Conservation (phyloP, 2,329 filamentous ascomycete genomes). For the Pyrenochaeta sp. region DNA sequence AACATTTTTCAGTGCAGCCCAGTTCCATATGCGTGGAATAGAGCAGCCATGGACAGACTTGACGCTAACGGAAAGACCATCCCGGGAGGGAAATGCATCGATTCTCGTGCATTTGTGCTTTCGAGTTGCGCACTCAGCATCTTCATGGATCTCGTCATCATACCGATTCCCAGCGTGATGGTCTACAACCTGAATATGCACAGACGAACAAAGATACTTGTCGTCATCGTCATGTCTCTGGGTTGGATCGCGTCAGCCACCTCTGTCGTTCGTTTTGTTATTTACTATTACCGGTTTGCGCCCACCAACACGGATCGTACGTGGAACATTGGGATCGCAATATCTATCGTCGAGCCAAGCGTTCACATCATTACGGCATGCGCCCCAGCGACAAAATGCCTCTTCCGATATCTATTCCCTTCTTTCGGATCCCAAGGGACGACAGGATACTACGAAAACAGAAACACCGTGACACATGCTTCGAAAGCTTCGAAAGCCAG, state of each 20-base stretch:
- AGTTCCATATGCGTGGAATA: constrained; percentile 36
- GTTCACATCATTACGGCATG: constrained; percentile 62
- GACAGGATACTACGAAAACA: constrained; percentile 21
- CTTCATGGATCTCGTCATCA: constrained; percentile 50
- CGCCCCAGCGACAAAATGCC: constrained; percentile 60
- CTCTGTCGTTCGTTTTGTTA: constrained; percentile 47
- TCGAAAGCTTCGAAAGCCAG: constrained; percentile 4
- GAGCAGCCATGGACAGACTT: constrained; percentile 39
- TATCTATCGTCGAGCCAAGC: constrained; percentile 49
- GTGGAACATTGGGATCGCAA: constrained; percentile 47
- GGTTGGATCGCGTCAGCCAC: constrained; percentile 46
- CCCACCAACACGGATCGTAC: constrained; percentile 42
- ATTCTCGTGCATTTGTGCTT: constrained; percentile 43
- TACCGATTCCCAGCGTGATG: constrained; percentile 52
- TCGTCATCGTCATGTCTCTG: constrained; percentile 43
- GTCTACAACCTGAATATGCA: constrained; percentile 55
- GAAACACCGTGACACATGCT: constrained; percentile 6
- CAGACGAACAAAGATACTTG: constrained; percentile 42
- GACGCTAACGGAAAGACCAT: constrained; percentile 34
- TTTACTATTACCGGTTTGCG: constrained; percentile 50
- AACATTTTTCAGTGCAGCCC: constrained; percentile 48
- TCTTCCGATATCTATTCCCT: constrained; percentile 47
- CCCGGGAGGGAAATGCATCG: constrained; percentile 42
- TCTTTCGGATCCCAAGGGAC: constrained; percentile 34
- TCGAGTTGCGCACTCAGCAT: constrained; percentile 44